These are phyloP conservation scores for Cyberlindnera meyerae DNA, from an alignment of 805 yeast species.

Conservation along the genomic window DNA sequence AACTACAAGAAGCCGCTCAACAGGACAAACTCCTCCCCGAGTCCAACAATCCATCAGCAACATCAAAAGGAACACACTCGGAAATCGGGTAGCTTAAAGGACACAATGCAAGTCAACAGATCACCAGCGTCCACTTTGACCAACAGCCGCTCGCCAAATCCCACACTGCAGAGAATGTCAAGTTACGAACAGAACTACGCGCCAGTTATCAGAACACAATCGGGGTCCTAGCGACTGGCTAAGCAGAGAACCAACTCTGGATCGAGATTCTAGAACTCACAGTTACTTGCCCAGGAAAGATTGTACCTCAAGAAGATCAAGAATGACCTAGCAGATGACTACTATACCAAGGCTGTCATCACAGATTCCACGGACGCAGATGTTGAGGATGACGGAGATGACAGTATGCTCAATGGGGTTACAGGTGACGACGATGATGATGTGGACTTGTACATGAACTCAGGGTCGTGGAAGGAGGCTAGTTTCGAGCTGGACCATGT, in stretches of 20 bases:
- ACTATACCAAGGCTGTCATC: slow-evolving; percentile 62
- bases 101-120: slow-evolving; percentile 12
- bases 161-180: slow-evolving; percentile 18
- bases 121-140: slow-evolving; percentile 19
- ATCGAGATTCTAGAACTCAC: slow-evolving; percentile 23
- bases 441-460: slow-evolving; percentile 8
- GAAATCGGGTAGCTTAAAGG: slow-evolving; percentile 6
- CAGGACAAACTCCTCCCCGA: slow-evolving; percentile 18
- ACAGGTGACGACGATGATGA: slow-evolving; percentile 23
- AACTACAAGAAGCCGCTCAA: slow-evolving; percentile 15
- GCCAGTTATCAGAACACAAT: slow-evolving; percentile 23
- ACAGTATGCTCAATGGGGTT: slow-evolving; percentile 30
- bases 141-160: slow-evolving; percentile 16
- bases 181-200: slow-evolving; percentile 20
- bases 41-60: slow-evolving; percentile 1
- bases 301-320: slow-evolving; percentile 59
- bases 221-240: slow-evolving; percentile 15
- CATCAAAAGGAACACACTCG: no score
- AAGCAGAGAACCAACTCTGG: slow-evolving; percentile 21
- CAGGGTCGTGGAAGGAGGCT: slow-evolving; percentile 31
- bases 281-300: slow-evolving; percentile 51
- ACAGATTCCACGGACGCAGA: slow-evolving; percentile 31
- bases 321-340: slow-evolving; percentile 61
- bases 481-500: slow-evolving; percentile 44
- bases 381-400: slow-evolving; percentile 5